Conservation (phyloP, 2,329 filamentous ascomycete genomes). For the Phaeosphaeriaceae sp. region DNA sequence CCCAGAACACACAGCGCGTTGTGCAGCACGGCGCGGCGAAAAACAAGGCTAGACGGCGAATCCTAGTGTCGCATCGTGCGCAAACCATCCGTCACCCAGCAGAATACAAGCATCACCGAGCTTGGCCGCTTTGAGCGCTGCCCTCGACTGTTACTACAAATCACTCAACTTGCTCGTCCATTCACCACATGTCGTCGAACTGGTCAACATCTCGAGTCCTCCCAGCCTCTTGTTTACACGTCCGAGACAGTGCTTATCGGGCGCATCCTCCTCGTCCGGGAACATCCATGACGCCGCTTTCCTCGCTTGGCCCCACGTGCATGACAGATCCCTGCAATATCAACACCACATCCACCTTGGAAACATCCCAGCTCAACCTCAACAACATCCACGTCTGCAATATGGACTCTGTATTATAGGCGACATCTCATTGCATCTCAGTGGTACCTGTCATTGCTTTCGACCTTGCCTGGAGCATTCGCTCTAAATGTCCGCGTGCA, state of each 20-base stretch:
- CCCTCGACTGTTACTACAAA: not conserved
- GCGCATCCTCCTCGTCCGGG: conserved; percentile 1
- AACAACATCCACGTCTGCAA: not conserved
- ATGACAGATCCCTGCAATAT: not conserved
- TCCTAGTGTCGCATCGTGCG: conserved; percentile 1
- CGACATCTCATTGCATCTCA: not conserved
- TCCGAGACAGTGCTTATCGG: conserved; percentile 8
- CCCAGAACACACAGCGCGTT: conserved; percentile 8
- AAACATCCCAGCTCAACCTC: not conserved
- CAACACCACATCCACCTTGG: not conserved
- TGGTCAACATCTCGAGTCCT: conserved; percentile 1
- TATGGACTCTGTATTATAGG: too few relatives aligned
- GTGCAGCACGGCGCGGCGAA: conserved; percentile 6
- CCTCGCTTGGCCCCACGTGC: not conserved
- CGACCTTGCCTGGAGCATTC: too few relatives aligned
- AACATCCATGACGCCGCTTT: conserved; percentile 11
- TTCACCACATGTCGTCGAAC: not conserved
- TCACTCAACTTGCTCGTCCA: not conserved
- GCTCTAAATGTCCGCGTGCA: too few relatives aligned
- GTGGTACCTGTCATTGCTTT: too few relatives aligned
- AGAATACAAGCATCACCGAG: not conserved
- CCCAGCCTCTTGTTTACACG: conserved; percentile 16
- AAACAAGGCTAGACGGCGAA: conserved; percentile 6
- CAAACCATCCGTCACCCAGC: conserved; percentile 1
- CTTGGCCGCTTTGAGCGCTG: not conserved